phyloP scores from a whole-genome alignment of 2,329 filamentous ascomycete species.

The Xylaria hypoxylon region DNA sequence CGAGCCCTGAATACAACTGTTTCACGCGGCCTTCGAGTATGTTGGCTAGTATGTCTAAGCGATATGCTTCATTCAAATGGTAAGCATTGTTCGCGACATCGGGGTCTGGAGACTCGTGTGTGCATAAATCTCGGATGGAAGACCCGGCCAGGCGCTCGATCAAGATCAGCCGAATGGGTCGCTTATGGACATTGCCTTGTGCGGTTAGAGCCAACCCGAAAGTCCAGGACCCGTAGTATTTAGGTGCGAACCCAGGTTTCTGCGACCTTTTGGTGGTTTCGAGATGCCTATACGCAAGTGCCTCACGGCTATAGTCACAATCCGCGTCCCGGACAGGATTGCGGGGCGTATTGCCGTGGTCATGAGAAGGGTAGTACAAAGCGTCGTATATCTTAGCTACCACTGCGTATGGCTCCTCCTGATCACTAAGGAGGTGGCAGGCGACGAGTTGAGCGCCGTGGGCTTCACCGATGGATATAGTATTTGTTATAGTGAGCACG shows the following conservation, averaged over 20 bases:
- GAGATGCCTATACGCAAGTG: neutral
- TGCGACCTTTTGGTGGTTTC: neutral
- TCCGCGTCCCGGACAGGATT: neutral
- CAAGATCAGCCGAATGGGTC: neutral
- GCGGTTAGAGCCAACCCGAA: neutral
- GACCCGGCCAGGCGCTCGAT: neutral
- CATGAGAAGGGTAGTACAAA: neutral
- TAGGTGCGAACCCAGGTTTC: slow-evolving; percentile 1
- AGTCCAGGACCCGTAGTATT: slow-evolving; percentile 14
- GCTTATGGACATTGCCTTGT: neutral
- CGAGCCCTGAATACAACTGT: neutral
- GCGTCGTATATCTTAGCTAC: slow-evolving; percentile 8
- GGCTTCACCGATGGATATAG: neutral
- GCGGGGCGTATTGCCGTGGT: no score
- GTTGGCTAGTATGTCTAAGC: neutral
- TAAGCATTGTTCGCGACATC: neutral
- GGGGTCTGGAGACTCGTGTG: neutral
- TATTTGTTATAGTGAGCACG: neutral
- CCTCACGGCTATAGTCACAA: slow-evolving; percentile 1
- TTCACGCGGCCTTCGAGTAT: neutral
- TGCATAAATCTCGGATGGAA: neutral
- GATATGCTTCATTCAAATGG: neutral
- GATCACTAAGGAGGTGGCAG: neutral
- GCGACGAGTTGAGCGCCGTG: neutral
- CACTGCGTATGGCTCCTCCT: neutral